Percentiles rank a stretch among this genome's conserved stretches.
phyloP scores from a whole-genome alignment of 805 yeast species.

The Teunomyces lycoperdinae region DNA sequence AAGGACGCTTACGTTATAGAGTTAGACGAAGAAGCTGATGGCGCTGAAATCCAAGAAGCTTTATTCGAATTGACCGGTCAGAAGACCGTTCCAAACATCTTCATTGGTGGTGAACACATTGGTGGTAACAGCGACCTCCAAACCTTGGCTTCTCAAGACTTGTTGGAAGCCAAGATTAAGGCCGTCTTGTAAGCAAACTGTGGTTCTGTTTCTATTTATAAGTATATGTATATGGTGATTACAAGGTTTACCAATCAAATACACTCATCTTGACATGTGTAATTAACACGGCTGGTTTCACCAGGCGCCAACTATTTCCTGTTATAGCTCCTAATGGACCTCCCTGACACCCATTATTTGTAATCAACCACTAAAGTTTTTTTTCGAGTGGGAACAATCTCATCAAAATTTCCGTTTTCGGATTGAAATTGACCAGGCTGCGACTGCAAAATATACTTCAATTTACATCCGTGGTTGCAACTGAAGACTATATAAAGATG shows the following conservation, averaged over 20 bases:
- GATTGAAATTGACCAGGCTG: neutral
- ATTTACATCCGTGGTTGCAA: neutral
- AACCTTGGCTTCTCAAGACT: conserved; percentile 58
- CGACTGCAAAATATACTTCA: neutral
- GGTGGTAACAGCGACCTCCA: conserved; percentile 95
- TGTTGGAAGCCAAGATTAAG: conserved; percentile 47
- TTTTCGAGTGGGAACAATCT: neutral
- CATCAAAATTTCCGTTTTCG: conserved; percentile 1
- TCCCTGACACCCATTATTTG: neutral
- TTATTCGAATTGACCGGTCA: conserved; percentile 78
- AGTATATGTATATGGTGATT: neutral
- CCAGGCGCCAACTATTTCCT: neutral
- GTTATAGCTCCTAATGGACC: neutral
- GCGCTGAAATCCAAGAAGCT: conserved; percentile 78
- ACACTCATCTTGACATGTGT: too few relatives aligned
- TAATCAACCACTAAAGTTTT: neutral
- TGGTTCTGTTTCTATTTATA: too few relatives aligned
- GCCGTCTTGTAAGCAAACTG: conserved; percentile 29
- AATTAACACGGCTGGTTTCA: neutral
- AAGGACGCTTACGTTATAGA: conserved; percentile 53
- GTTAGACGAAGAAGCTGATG: conserved; percentile 60
- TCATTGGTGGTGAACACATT: conserved; percentile 85
- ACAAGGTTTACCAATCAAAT: too few relatives aligned
- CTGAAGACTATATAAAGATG: neutral
- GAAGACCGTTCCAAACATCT: conserved; percentile 90